A percentile compares a stretch with the other conserved stretches of the same genome.
Conservation (phyloP, 2,329 filamentous ascomycete genomes). For the Neonectria coccinea region DNA sequence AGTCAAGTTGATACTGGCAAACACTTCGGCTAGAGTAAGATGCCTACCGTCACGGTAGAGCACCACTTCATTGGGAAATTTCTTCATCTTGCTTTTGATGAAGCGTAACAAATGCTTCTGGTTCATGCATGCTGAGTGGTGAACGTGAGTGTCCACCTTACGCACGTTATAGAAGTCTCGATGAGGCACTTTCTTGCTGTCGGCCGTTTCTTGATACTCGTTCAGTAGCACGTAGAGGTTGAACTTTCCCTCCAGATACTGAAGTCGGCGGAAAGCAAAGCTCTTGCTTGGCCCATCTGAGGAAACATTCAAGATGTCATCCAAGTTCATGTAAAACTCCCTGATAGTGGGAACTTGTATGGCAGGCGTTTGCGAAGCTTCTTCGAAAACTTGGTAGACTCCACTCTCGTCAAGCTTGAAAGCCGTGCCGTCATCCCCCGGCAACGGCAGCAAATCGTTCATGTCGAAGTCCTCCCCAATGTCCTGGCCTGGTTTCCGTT, state of each 20-base stretch:
- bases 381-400: conserved; percentile 90
- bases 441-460: conserved; percentile 80
- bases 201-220: conserved; percentile 97
- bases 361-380: conserved; percentile 73
- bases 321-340: conserved; percentile 96
- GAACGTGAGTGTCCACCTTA: conserved; percentile 98
- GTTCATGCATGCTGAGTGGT: conserved; percentile 99
- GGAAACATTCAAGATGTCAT: conserved; percentile 86
- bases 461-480: conserved; percentile 94
- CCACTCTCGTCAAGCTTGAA: conserved; percentile 86
- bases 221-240: conserved; percentile 94
- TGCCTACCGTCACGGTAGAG: conserved; percentile 92
- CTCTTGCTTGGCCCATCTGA: conserved; percentile 97
- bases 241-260: conserved; percentile 97
- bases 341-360: conserved; percentile 90
- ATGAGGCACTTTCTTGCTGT: conserved; percentile 97
- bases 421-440: conserved; percentile 75
- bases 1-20: conserved; percentile 96
- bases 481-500: conserved; percentile 86
- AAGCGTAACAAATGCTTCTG: conserved; percentile 98
- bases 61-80: conserved; percentile 92
- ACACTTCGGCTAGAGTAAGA: conserved; percentile 91
- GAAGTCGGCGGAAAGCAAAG: conserved; percentile 92
- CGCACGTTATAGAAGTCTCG: conserved; percentile 99
- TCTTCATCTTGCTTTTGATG: conserved; percentile 99